Evolutionary conservation across 257 asterid genomes (phyloP), one percentile per base, ranked within the genome.

Genomic region (Solanum neorickii): DNA sequence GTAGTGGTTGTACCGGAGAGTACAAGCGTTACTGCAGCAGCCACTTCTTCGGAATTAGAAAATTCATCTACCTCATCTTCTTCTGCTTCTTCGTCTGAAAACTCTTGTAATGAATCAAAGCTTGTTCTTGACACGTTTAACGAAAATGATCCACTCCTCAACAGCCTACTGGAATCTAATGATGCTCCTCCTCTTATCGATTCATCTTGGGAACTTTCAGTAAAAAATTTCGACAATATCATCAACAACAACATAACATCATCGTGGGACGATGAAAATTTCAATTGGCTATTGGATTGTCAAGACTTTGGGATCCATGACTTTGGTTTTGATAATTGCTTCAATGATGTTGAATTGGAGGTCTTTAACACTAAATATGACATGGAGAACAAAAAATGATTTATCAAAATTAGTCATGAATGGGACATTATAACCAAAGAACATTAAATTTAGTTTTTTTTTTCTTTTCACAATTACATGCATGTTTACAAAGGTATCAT

Each of bases 281-380:
- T 94, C 83, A 89, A 91, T 1, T 94, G 96, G 98, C 89, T 96
- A 16, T 86, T 93, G 89, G 95, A 93, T 73, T 94, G 97, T 80
- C 95, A 94, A 86, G 99, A 95, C 75, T 96, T 95, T 65, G 98
- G 98, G 11, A 86, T 95, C 35, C 97, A 93, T 18, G 99, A 96
- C 88, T 96, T 94, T 59, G 98, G 93, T 6, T 84, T 93, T n/a
- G 90, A 59, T 41, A 77, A 86, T 84, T 86, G 87, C 75, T 84
- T 88, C 31, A 76, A 69, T 82, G 93, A 91, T 12, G 29, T 89
- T 62, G 98, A 90, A 42, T 87, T 90, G 49, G 89, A 90, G 47
- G 90, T 87, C 69, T 39, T 90, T 27, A 87, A 80, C 90, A 87
- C 90, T 10, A 29, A 90, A 49, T 90, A 85, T 83, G 77, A 47